These are phyloP conservation scores for Dactylis glomerata DNA, from an alignment of 176 grass and related monocot genomes.

Conservation along the genomic window DNA sequence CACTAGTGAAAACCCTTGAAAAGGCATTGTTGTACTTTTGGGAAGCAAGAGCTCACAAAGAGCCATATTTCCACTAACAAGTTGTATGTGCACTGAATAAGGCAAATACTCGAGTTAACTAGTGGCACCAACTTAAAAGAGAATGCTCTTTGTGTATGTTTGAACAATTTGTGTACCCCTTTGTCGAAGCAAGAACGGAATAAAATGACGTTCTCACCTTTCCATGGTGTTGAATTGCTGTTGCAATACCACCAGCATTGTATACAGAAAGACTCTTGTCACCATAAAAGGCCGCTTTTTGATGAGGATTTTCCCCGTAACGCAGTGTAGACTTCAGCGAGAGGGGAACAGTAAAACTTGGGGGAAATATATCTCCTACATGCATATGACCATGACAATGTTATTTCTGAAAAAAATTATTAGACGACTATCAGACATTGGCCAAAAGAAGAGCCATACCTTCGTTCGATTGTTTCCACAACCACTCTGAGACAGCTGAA, in stretches of 20 bases:
- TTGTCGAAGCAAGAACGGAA: neutral
- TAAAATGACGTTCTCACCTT: slow-evolving; percentile 42
- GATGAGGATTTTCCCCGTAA: slow-evolving; percentile 97
- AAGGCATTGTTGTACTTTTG: neutral
- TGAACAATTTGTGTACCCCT: neutral
- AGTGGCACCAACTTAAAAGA: neutral
- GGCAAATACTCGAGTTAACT: neutral
- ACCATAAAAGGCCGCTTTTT: slow-evolving; percentile 85
- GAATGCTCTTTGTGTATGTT: neutral
- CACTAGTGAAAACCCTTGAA: neutral
- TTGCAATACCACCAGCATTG: slow-evolving; percentile 77
- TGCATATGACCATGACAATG: neutral
- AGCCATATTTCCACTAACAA: neutral
- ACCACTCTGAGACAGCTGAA: slow-evolving; percentile 62
- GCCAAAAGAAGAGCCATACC: slow-evolving; percentile 26
- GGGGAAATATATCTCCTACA: slow-evolving; percentile 64
- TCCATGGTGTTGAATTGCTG: slow-evolving; percentile 83
- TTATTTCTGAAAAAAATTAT: neutral
- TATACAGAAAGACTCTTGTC: slow-evolving; percentile 83
- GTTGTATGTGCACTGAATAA: slow-evolving; percentile 13
- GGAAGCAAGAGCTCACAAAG: neutral
- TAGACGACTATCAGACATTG: neutral
- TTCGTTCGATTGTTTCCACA: slow-evolving; percentile 33
- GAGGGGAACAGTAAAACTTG: slow-evolving; percentile 72
- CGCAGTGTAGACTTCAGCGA: slow-evolving; percentile 66